Conservation (phyloP, 768 basidiomycete species). For the Kwoniella europaea region DNA sequence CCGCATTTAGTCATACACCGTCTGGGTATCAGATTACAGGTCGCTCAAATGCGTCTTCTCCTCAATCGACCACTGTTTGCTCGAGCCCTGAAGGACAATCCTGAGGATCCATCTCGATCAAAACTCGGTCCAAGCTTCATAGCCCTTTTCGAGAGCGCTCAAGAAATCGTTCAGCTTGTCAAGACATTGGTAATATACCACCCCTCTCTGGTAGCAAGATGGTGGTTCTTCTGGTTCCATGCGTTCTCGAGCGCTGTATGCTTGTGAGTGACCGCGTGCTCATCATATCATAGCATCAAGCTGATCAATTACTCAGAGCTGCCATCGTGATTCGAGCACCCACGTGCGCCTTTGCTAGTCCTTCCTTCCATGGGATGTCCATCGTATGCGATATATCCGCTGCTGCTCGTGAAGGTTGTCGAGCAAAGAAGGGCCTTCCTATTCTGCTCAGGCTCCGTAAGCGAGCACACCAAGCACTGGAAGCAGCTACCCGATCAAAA, state of each 20-base stretch:
- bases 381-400: constrained; percentile 55
- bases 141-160: constrained; percentile 51
- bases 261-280: constrained; percentile 36
- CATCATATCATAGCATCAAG: neutral
- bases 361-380: constrained; percentile 50
- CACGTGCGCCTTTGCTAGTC: constrained; percentile 49
- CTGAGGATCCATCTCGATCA: constrained; percentile 47
- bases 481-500: constrained; percentile 24
- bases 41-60: constrained; percentile 51
- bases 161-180: constrained; percentile 55
- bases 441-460: constrained; percentile 50
- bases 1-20: constrained; percentile 57
- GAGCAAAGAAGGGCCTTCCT: constrained; percentile 53
- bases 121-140: constrained; percentile 46
- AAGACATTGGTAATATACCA: constrained; percentile 55
- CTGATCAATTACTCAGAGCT: constrained; percentile 32
- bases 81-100: constrained; percentile 47
- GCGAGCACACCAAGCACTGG: constrained; percentile 46
- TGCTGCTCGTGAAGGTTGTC: constrained; percentile 51
- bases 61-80: constrained; percentile 54
- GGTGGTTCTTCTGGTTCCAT: constrained; percentile 55
- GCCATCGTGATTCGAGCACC: constrained; percentile 54
- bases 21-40: constrained; percentile 49
- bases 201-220: constrained; percentile 51
- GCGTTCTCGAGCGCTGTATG: constrained; percentile 55